phyloP scores from a whole-genome alignment of 179 eudicot species.

The Pouteria campechiana region DNA sequence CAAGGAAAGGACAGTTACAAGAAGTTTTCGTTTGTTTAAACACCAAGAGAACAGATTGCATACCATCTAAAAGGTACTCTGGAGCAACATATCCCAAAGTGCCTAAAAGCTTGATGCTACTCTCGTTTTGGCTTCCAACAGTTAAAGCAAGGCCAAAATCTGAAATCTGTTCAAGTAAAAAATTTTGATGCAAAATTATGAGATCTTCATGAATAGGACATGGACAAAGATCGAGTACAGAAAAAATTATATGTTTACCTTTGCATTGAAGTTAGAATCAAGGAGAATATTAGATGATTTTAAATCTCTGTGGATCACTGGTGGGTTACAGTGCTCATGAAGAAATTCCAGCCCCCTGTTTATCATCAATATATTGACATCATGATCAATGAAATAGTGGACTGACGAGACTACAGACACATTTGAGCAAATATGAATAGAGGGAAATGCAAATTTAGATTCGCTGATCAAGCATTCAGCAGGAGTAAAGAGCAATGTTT shows the following conservation, averaged over 20 bases:
- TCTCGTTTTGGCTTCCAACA: slow-evolving; percentile 38
- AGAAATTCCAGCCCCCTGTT: slow-evolving; percentile 79
- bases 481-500: too few species aligned
- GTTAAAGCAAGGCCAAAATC: slow-evolving; percentile 64
- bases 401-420: too few species aligned
- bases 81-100: slow-evolving; percentile 75
- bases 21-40: too few species aligned
- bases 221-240: too few species aligned
- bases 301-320: slow-evolving; percentile 73
- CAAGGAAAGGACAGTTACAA: too few species aligned
- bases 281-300: slow-evolving; percentile 74
- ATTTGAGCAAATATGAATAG: not conserved
- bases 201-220: too few species aligned
- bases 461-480: too few species aligned
- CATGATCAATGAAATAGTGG: too few species aligned
- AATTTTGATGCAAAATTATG: not conserved
- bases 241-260: slow-evolving; percentile 43
- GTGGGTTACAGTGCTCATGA: slow-evolving; percentile 78
- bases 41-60: too few species aligned
- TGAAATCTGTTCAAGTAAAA: slow-evolving; percentile 44
- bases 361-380: slow-evolving; percentile 2
- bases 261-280: slow-evolving; percentile 74
- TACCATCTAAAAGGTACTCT: slow-evolving; percentile 80
- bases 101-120: slow-evolving; percentile 46
- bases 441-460: not conserved